Conservation (phyloP, 495 filamentous ascomycete genomes). For the Parathielavia hyrcaniae region DNA sequence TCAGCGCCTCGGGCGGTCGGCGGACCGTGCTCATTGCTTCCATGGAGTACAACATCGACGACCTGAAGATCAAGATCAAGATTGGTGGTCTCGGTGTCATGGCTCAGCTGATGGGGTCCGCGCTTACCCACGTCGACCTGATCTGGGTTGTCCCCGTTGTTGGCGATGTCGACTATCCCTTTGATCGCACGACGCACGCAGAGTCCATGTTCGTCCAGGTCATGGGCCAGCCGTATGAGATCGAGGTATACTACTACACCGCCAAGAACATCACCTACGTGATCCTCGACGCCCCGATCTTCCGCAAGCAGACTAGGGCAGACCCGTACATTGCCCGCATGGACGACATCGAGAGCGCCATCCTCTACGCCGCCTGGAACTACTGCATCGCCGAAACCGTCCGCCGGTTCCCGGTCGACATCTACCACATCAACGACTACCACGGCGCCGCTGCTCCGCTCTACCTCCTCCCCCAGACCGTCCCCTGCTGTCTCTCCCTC, state of each 20-base stretch:
- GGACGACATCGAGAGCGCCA: conserved; percentile 66
- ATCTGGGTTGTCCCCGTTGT: conserved; percentile 76
- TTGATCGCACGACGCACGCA: conserved; percentile 45
- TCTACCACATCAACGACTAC: conserved; percentile 80
- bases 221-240: conserved; percentile 57
- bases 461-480: conserved; percentile 58
- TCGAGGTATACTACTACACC: conserved; percentile 60
- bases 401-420: conserved; percentile 55
- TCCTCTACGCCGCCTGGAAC: conserved; percentile 72
- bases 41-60: conserved; percentile 70
- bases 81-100: conserved; percentile 68
- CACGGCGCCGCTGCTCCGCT: conserved; percentile 68
- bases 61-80: conserved; percentile 67
- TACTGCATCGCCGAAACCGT: conserved; percentile 61
- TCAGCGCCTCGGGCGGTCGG: conserved; percentile 27
- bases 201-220: conserved; percentile 61
- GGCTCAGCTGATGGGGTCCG: conserved; percentile 65
- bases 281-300: conserved; percentile 62
- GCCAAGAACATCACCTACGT: conserved; percentile 67
- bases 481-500: conserved; percentile 51
- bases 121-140: conserved; percentile 59
- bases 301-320: conserved; percentile 59
- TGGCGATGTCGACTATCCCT: conserved; percentile 60
- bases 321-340: conserved; percentile 68
- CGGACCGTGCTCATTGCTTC: conserved; percentile 60